Evolutionary conservation across 306 rosid species (phyloP).

Genomic region (Cercis canadensis): DNA sequence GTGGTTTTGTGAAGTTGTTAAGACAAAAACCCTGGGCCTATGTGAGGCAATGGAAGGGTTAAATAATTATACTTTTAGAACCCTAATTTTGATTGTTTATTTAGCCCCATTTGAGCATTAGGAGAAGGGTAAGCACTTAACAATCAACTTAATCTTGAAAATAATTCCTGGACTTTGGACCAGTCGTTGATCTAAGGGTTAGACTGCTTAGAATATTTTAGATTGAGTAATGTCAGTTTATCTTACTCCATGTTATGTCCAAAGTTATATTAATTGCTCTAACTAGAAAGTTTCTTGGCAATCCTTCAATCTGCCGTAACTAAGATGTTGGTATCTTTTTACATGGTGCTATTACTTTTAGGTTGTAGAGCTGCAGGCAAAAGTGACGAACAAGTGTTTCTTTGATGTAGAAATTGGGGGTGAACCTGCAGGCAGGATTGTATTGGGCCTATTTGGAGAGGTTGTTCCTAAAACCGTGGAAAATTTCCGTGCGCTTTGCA

Average conservation of each 20-base stretch:
- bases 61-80: slow-evolving; percentile 5
- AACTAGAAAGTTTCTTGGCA: neutral
- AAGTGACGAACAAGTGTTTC: slow-evolving; percentile 78
- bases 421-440: slow-evolving; percentile 66
- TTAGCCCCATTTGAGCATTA: neutral
- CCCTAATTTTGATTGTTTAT: slow-evolving; percentile 14
- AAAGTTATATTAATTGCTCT: slow-evolving; percentile 6
- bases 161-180: slow-evolving; percentile 16
- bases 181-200: neutral
- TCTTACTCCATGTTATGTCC: no score
- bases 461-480: slow-evolving; percentile 82
- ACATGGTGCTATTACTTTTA: slow-evolving; percentile 33
- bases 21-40: neutral
- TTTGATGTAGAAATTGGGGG: slow-evolving; percentile 85
- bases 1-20: slow-evolving; percentile 17
- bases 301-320: slow-evolving; percentile 14
- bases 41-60: slow-evolving; percentile 18
- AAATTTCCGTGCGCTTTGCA: slow-evolving; percentile 88
- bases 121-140: slow-evolving; percentile 1
- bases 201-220: neutral
- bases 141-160: neutral
- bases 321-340: slow-evolving; percentile 38
- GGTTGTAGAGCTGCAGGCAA: slow-evolving; percentile 78
- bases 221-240: neutral
- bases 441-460: slow-evolving; percentile 78